Base-by-base conservation (phyloP, 1,284 basidiomycete genomes). In the Malassezia brasiliensis region DNA sequence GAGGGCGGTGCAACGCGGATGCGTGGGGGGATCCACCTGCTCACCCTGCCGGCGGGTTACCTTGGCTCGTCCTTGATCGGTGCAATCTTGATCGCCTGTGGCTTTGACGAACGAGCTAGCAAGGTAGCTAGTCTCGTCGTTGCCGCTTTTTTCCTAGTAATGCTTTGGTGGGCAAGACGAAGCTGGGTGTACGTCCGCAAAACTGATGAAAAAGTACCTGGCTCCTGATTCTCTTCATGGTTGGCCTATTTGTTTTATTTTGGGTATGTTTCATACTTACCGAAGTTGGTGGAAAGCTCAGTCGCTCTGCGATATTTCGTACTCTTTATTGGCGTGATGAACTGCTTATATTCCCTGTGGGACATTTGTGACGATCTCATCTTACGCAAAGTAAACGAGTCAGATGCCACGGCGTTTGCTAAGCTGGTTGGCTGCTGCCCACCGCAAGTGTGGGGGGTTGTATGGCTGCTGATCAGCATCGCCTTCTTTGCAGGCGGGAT, bases 1-100 rank as follows among this genome's bases (percentile, higher is more conserved):
- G 90, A 94, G 77, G 91, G 90, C 15, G 93, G 93, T 1, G 83
- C 85, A 11, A 96, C 93, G 0, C 79, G 82, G 30, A 96, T 96
- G 90, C 83, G 88, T 35, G 91, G 91, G 25, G 93, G 91, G 0
- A 84, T 94, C 39, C 79, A 83, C 10, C 86, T 85, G 79, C 79
- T 93, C 47, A 88, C 88, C 1, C 79, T 89, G 0, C 71, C 74
- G 10, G 65, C 66, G 3, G 66, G 67, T 4, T 96, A 96, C 75
- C 83, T 96, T 31, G 93, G 93, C 10, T 61, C 63, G 1, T 62
- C 60, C 3, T 78, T 96, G 68, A 91, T 96, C 57, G 93, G 93
- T 20, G 90, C 88, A 0, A 82, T 81, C 46, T 79, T 94, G 28
- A 90, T 96, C 60, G 83, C 89, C 5, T 93, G 89, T 64, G 90